These are phyloP conservation scores for Melanogaster broomeanus DNA, from an alignment of 768 basidiomycete genomes.

Conservation along the genomic window DNA sequence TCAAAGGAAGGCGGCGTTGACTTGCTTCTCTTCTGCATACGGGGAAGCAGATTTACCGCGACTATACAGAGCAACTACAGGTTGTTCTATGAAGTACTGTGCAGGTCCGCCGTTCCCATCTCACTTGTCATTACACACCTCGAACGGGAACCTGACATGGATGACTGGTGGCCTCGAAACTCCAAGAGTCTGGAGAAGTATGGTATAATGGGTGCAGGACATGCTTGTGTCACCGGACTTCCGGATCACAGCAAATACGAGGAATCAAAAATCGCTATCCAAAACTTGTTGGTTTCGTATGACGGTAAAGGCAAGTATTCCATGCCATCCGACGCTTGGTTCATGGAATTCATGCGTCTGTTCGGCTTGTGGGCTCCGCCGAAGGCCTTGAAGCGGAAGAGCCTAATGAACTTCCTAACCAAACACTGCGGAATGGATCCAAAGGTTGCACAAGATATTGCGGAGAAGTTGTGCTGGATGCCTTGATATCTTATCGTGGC, in stretches of 20 bases:
- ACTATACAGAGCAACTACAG: slow-evolving; percentile 2
- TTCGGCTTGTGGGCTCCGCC: neutral
- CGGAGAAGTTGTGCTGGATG: neutral
- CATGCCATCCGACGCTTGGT: neutral
- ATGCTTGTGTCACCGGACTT: slow-evolving; percentile 4
- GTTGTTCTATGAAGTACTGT: slow-evolving; percentile 3
- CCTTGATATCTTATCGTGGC: no score
- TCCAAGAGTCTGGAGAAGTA: neutral
- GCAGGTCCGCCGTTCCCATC: neutral
- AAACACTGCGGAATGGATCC: neutral
- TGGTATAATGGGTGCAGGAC: neutral
- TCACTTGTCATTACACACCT: slow-evolving; percentile 4
- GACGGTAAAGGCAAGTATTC: slow-evolving; percentile 1
- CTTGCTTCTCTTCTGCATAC: slow-evolving; percentile 3
- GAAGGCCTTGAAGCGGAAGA: neutral
- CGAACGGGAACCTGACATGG: neutral
- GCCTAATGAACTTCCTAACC: neutral
- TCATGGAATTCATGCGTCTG: neutral
- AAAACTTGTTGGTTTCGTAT: neutral
- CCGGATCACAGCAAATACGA: neutral
- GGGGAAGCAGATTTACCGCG: neutral
- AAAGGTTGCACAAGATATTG: neutral
- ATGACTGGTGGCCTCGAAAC: slow-evolving; percentile 4
- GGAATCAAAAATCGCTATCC: neutral
- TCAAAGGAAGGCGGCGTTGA: neutral